These are phyloP conservation scores for Candida verbasci DNA, from an alignment of 805 yeast genomes.

Conservation along the genomic window DNA sequence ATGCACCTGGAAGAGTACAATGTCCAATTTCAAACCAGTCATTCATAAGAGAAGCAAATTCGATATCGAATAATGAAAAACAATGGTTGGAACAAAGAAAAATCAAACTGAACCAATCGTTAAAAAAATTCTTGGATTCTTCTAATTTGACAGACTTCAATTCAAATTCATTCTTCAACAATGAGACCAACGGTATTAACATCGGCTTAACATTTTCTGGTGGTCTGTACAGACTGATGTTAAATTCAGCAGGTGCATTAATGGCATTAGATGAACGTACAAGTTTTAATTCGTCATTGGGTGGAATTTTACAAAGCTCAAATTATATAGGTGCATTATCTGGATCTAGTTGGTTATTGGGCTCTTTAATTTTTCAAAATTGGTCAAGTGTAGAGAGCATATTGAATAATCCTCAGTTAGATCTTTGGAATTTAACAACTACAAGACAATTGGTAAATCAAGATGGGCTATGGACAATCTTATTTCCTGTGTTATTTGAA, in stretches of 20 bases:
- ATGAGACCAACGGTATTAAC: constrained; percentile 15
- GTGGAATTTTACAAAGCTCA: constrained; percentile 68
- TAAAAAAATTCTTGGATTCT: constrained; percentile 18
- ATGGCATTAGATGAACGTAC: constrained; percentile 78
- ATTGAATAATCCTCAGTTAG: constrained; percentile 20
- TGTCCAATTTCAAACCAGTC: constrained; percentile 22
- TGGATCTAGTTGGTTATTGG: constrained; percentile 67
- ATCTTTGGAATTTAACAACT: constrained; percentile 33
- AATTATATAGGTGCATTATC: constrained; percentile 74
- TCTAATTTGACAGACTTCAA: constrained; percentile 21
- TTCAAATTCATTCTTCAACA: constrained; percentile 15
- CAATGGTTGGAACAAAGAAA: constrained; percentile 24
- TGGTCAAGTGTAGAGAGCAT: constrained; percentile 48
- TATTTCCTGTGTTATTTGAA: constrained; percentile 50
- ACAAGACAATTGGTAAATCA: constrained; percentile 25
- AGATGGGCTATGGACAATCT: constrained; percentile 45
- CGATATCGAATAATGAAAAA: constrained; percentile 19
- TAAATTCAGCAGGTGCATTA: constrained; percentile 78
- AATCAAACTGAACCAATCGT: constrained; percentile 18
- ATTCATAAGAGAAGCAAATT: constrained; percentile 22
- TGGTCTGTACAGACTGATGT: constrained; percentile 44
- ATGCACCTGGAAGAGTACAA: constrained; percentile 27
- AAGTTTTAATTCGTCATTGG: constrained; percentile 47
- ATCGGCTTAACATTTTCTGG: constrained; percentile 38
- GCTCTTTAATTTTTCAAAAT: constrained; percentile 55